phyloP scores from a whole-genome alignment of 176 grass and related monocot species.

The Zea mays region Zm-B73-REFERENCE-NAM-5.0 NC_050102.1:147464001-147464500 shows the following conservation, averaged over 20 bases:
- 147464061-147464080: not conserved
- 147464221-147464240: conserved; percentile 15
- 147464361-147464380: not conserved
- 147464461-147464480: not conserved
- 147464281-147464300: not conserved
- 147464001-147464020: not conserved
- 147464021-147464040: not conserved
- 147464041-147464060: not conserved
- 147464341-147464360: no score
- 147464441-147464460: conserved; percentile 19
- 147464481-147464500: conserved; percentile 13
- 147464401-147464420: not conserved
- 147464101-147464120: not conserved
- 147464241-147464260: not conserved
- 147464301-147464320: not conserved
- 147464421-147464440: conserved; percentile 23
- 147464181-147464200: no score
- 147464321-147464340: not conserved
- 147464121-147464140: not conserved
- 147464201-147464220: no score
- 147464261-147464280: not conserved
- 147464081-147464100: not conserved
- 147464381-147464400: not conserved
- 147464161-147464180: not conserved
- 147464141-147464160: no score